Conservation (phyloP, 495 filamentous ascomycete species). For the Penicillium taxi region DNA sequence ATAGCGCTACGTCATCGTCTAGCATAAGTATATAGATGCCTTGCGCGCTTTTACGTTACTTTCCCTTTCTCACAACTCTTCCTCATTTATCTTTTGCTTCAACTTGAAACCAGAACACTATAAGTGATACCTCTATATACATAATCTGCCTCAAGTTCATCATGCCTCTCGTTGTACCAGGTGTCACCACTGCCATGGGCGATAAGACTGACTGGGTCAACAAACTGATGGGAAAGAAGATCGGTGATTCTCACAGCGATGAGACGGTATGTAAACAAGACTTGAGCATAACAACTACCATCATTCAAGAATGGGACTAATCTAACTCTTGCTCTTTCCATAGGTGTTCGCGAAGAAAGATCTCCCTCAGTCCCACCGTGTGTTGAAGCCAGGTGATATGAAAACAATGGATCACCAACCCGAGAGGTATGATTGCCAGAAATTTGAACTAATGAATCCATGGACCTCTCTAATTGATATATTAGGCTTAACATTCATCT, state of each 20-base stretch:
- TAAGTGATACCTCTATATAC: neutral
- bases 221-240: slow-evolving; percentile 72
- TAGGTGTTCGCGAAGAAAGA: slow-evolving; percentile 72
- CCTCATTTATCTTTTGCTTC: neutral
- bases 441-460: neutral
- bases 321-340: neutral
- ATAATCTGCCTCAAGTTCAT: too few species aligned
- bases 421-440: slow-evolving; percentile 41
- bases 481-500: slow-evolving; percentile 64
- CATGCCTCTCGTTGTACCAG: slow-evolving; percentile 81
- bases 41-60: neutral
- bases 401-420: slow-evolving; percentile 55
- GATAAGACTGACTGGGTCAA: slow-evolving; percentile 59
- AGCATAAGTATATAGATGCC: neutral
- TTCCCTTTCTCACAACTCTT: neutral
- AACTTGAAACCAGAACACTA: neutral
- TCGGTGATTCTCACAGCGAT: slow-evolving; percentile 41
- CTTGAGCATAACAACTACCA: neutral
- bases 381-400: slow-evolving; percentile 56
- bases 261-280: slow-evolving; percentile 35
- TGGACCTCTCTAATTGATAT: slow-evolving; percentile 4
- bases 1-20: slow-evolving; percentile 1
- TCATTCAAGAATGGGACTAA: neutral
- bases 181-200: slow-evolving; percentile 47
- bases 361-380: slow-evolving; percentile 57